These are phyloP conservation scores for Fistulinella cinereoalba DNA, from an alignment of 1,284 basidiomycete species.

Conservation along the genomic window DNA sequence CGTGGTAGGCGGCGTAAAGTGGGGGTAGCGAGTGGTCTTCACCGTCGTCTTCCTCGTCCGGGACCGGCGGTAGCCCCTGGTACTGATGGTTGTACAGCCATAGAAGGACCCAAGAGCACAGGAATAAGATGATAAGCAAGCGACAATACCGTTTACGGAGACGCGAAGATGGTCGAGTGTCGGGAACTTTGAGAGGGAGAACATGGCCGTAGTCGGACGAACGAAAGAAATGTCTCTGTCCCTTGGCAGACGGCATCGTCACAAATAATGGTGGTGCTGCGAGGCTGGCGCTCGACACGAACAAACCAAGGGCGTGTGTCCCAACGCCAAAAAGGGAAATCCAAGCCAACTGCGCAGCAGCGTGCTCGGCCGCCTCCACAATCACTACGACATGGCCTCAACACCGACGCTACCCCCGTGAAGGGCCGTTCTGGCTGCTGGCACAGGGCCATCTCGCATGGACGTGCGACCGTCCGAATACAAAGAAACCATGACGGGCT, in stretches of 20 bases:
- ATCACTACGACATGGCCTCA: too few relatives aligned
- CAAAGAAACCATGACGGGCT: neutral
- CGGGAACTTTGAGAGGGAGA: conserved; percentile 18
- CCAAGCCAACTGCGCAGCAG: too few relatives aligned
- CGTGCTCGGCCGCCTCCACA: too few relatives aligned
- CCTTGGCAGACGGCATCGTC: conserved; percentile 8
- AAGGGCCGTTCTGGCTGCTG: too few relatives aligned
- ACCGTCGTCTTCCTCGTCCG: conserved; percentile 1
- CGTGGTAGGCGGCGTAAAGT: conserved; percentile 43
- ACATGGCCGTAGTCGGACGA: conserved; percentile 8
- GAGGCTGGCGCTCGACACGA: neutral
- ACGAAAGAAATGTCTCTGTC: conserved; percentile 10
- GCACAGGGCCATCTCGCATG: too few relatives aligned
- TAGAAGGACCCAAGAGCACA: conserved; percentile 15
- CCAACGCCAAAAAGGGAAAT: too few relatives aligned
- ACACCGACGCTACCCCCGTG: too few relatives aligned
- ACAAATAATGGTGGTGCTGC: conserved; percentile 1
- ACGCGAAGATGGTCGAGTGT: conserved; percentile 6
- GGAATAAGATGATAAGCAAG: conserved; percentile 15
- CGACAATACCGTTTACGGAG: conserved; percentile 19
- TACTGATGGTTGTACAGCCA: conserved; percentile 19
- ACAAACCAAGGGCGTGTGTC: too few relatives aligned
- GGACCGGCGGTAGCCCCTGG: neutral
- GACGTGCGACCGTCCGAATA: too few relatives aligned
- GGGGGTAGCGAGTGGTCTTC: conserved; percentile 37